These are phyloP conservation scores for Paspalum vaginatum DNA, from an alignment of 176 grass and related monocot species.

Conservation along the genomic window DNA sequence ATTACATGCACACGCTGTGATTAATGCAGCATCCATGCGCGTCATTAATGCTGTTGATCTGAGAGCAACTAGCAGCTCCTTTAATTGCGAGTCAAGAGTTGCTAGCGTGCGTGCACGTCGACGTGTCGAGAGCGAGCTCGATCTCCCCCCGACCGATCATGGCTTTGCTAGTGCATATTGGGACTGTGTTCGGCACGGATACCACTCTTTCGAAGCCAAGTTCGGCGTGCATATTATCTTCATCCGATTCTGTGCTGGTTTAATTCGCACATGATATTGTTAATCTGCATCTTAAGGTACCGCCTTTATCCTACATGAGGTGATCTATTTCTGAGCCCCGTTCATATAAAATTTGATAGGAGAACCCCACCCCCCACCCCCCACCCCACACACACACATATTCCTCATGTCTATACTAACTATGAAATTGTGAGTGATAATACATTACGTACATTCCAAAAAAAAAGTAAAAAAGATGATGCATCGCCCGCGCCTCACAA, in stretches of 20 bases:
- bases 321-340: no score
- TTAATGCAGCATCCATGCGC: slow-evolving; percentile 36
- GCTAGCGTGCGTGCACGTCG: slow-evolving; percentile 44
- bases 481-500: no score
- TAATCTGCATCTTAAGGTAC: no score
- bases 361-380: no score
- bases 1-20: slow-evolving; percentile 31
- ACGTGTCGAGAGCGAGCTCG: slow-evolving; percentile 21
- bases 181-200: background rate
- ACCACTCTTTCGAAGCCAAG: background rate
- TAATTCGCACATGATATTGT: no score
- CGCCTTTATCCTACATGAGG: no score
- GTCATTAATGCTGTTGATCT: slow-evolving; percentile 44
- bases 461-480: no score
- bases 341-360: no score
- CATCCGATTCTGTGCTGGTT: background rate
- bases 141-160: background rate
- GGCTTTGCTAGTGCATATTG: background rate
- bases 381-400: no score
- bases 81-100: slow-evolving; percentile 21
- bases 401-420: no score
- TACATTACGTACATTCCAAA: no score
- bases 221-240: background rate
- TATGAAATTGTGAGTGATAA: no score
- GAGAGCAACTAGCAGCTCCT: background rate